phyloP scores from a whole-genome alignment of 2,329 filamentous ascomycete genomes.

The Helicocarpus griseus region DNA sequence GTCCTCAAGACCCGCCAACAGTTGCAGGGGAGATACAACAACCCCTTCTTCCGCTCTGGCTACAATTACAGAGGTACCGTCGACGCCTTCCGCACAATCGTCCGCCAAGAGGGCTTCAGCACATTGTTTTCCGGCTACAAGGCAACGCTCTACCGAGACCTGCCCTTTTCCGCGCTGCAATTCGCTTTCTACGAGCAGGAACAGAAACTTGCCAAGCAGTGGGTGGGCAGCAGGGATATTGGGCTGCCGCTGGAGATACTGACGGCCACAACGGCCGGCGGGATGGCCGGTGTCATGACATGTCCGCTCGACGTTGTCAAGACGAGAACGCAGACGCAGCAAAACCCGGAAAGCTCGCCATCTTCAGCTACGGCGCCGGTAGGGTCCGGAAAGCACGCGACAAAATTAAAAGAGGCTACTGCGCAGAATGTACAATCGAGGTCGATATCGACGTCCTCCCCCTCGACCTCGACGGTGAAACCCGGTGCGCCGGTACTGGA shows the following conservation, averaged over 20 bases:
- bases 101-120: conserved; percentile 67
- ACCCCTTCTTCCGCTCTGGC: conserved; percentile 83
- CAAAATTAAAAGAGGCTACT: conserved; percentile 14
- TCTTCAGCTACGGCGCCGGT: conserved; percentile 3
- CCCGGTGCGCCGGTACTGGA: conserved; percentile 73
- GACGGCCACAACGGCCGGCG: conserved; percentile 81
- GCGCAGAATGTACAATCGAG: conserved; percentile 47
- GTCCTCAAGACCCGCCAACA: conserved; percentile 96
- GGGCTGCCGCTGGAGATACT: conserved; percentile 76
- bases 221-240: conserved; percentile 72
- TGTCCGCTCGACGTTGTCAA: conserved; percentile 97
- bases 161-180: conserved; percentile 91
- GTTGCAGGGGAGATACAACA: conserved; percentile 89
- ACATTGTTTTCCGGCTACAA: conserved; percentile 97
- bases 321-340: conserved; percentile 89
- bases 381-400: not conserved
- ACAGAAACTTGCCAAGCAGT: conserved; percentile 67
- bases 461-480: conserved; percentile 69
- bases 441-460: conserved; percentile 79
- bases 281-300: conserved; percentile 85
- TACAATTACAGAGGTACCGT: conserved; percentile 89
- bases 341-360: conserved; percentile 43
- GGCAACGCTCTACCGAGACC: conserved; percentile 84
- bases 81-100: conserved; percentile 78
- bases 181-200: conserved; percentile 98